Evolutionary conservation across 1,139 yeast genomes (phyloP).

Genomic region (Suzukiozyma palmioleophila): DNA sequence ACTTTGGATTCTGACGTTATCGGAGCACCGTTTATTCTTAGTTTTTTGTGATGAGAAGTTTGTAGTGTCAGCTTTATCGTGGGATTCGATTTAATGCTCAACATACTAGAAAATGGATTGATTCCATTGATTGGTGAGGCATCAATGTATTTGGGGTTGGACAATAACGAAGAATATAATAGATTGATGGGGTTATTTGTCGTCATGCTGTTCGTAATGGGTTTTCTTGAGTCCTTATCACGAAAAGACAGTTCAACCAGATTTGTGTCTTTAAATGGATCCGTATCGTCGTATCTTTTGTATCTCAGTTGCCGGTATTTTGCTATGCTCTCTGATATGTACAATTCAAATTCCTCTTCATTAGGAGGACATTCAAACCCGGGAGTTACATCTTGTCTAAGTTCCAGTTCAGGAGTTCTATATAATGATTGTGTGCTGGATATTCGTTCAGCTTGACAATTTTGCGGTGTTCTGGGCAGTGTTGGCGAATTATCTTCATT

Average conservation of each 20-base stretch:
- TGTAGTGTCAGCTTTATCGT: constrained; percentile 35
- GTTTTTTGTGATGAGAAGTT: constrained; percentile 39
- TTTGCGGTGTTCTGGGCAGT: too few relatives aligned
- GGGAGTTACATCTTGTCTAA: not conserved
- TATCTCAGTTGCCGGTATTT: constrained; percentile 29
- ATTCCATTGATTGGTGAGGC: constrained; percentile 6
- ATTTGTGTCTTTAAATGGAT: constrained; percentile 8
- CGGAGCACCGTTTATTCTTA: constrained; percentile 41
- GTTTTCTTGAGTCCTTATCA: not conserved
- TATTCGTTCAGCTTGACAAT: too few relatives aligned
- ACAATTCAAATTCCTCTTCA: constrained; percentile 28
- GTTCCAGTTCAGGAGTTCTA: too few relatives aligned
- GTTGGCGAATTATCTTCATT: too few relatives aligned
- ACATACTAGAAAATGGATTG: constrained; percentile 10
- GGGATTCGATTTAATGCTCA: constrained; percentile 32
- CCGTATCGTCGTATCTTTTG: constrained; percentile 13
- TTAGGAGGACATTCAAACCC: not conserved
- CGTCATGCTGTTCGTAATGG: constrained; percentile 5
- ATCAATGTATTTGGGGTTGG: constrained; percentile 11
- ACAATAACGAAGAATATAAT: constrained; percentile 14
- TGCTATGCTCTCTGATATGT: constrained; percentile 30
- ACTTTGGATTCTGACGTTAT: constrained; percentile 24
- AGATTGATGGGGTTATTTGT: constrained; percentile 20
- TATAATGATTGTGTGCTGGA: not conserved
- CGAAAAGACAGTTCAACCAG: not conserved